Conservation (phyloP, 257 asterid species). For the Nicotiana tabacum region DNA sequence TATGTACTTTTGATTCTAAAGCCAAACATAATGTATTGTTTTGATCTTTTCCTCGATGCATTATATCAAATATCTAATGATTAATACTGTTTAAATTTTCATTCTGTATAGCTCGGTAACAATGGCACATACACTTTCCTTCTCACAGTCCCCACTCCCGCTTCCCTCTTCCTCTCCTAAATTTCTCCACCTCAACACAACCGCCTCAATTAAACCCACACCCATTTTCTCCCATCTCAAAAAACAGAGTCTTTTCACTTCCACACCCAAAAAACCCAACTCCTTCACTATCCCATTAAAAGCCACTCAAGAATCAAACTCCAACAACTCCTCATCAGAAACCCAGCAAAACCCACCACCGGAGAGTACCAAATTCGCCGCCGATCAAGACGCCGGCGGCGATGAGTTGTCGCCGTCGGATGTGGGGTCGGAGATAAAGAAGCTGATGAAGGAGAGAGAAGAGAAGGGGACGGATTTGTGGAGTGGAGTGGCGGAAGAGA, state of each 20-base stretch:
- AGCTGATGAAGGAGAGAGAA: conserved; percentile 59
- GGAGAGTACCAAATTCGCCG: conserved; percentile 2
- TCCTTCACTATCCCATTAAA: not conserved
- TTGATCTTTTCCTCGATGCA: too few species aligned
- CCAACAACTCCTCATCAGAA: not conserved
- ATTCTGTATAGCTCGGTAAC: not conserved
- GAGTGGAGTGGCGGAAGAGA: conserved; percentile 75
- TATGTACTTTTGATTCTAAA: too few species aligned
- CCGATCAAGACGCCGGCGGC: not conserved
- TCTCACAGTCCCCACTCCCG: conserved; percentile 12
- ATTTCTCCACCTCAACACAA: not conserved
- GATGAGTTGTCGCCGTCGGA: conserved; percentile 35
- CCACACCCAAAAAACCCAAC: not conserved
- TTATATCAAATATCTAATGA: too few species aligned
- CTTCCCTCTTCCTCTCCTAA: conserved; percentile 13
- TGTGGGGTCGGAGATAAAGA: conserved; percentile 65
- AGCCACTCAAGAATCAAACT: not conserved
- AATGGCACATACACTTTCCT: conserved; percentile 48
- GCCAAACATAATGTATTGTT: too few species aligned
- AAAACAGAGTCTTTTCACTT: not conserved
- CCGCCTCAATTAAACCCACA: conserved; percentile 13
- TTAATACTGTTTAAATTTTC: too few species aligned
- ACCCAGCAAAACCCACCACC: conserved; percentile 4
- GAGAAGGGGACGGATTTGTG: conserved; percentile 34
- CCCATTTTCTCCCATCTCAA: conserved; percentile 1